Evolutionary conservation across 2,329 filamentous ascomycete genomes (phyloP).

Genomic region (Pestalotiopsis sp.): DNA sequence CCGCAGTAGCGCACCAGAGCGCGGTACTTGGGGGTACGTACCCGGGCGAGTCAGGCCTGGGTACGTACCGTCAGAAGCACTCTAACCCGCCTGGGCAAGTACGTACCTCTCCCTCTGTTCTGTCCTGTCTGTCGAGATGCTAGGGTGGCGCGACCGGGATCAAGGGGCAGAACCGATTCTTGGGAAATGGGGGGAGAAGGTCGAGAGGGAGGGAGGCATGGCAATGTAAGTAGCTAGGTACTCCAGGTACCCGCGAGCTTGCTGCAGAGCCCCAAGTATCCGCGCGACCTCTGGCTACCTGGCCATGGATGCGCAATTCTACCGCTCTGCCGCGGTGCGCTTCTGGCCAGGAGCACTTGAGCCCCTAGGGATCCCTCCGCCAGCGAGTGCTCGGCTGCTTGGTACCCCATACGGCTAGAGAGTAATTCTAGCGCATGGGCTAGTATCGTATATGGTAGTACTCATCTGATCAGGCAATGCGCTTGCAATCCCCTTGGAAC

Average conservation of each 20-base stretch:
- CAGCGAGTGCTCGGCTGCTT: neutral
- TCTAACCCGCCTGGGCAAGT: neutral
- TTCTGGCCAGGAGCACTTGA: slow-evolving; percentile 2
- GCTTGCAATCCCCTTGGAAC: neutral
- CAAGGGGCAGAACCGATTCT: slow-evolving; percentile 9
- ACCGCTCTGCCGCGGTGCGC: neutral
- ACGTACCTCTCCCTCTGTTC: neutral
- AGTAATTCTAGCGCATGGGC: neutral
- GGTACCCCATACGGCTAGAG: neutral
- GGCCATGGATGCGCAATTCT: neutral
- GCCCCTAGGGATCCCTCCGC: neutral
- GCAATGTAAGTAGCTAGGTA: neutral
- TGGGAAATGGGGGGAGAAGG: slow-evolving; percentile 1
- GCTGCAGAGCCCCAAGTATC: neutral
- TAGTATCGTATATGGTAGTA: neutral
- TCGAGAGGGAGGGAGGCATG: neutral
- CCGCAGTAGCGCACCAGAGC: neutral
- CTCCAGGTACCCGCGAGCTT: neutral
- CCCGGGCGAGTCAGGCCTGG: neutral
- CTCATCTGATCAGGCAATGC: slow-evolving; percentile 8
- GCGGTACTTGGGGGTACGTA: slow-evolving; percentile 9
- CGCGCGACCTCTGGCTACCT: neutral
- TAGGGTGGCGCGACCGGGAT: slow-evolving; percentile 6
- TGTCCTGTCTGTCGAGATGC: neutral
- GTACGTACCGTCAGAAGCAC: slow-evolving; percentile 3